These are phyloP conservation scores for Starmerella sp. DNA, from an alignment of 805 yeast genomes.

Conservation along the genomic window DNA sequence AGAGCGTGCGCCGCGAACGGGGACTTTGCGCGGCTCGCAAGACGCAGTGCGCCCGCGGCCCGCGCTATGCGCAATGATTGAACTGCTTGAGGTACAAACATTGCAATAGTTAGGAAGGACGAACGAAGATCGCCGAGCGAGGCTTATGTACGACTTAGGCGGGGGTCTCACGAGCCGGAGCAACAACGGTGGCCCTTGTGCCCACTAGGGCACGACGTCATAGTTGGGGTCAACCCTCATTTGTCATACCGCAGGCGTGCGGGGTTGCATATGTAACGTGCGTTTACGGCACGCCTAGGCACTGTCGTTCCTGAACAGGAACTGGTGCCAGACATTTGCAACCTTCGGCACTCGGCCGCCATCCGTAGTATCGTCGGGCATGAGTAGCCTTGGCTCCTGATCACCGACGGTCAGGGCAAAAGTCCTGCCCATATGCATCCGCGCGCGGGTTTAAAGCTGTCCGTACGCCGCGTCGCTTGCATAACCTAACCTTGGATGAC, in stretches of 20 bases:
- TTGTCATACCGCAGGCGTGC: not conserved
- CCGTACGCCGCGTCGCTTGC: not conserved
- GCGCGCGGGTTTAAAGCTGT: not conserved
- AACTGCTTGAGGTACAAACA: not conserved
- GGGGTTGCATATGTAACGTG: not conserved
- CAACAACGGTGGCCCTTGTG: not conserved
- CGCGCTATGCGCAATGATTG: not conserved
- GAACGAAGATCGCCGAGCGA: not conserved
- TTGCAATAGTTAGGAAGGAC: not conserved
- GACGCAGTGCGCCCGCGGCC: not conserved
- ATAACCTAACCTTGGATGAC: not conserved
- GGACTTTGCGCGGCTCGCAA: not conserved
- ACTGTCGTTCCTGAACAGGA: too few relatives aligned
- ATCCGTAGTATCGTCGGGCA: too few relatives aligned
- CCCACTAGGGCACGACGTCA: not conserved
- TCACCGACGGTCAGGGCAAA: too few relatives aligned
- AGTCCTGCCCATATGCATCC: not conserved
- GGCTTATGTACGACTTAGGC: not conserved
- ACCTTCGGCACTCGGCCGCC: too few relatives aligned
- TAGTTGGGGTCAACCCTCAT: not conserved
- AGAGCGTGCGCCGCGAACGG: too few relatives aligned
- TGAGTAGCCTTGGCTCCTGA: too few relatives aligned
- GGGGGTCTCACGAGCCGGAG: not conserved
- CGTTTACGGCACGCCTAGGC: not conserved
- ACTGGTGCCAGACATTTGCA: too few relatives aligned